phyloP scores from a whole-genome alignment of 2,329 filamentous ascomycete species.

The Phaeoacremonium minimum region DNA sequence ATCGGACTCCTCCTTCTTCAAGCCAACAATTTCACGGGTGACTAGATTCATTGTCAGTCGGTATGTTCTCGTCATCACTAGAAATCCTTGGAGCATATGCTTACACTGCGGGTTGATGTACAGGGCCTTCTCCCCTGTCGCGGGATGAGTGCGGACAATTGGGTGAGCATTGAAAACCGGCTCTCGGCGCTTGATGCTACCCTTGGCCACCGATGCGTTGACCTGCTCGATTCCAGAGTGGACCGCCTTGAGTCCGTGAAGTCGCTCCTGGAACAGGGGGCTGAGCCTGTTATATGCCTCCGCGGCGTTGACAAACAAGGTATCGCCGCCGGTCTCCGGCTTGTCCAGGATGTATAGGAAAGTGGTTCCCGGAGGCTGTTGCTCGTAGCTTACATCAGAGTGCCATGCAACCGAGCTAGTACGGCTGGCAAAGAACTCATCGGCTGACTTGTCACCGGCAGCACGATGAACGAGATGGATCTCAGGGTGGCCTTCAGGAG shows the following conservation, averaged over 20 bases:
- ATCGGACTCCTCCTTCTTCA: slow-evolving; percentile 85
- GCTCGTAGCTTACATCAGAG: slow-evolving; percentile 82
- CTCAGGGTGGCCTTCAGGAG: slow-evolving; percentile 64
- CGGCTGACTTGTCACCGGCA: slow-evolving; percentile 57
- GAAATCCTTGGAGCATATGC: slow-evolving; percentile 17
- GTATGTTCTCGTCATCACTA: neutral
- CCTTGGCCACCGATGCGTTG: slow-evolving; percentile 59
- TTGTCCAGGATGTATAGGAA: slow-evolving; percentile 86
- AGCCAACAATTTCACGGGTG: slow-evolving; percentile 74
- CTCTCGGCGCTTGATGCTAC: slow-evolving; percentile 69
- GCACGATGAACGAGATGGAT: slow-evolving; percentile 69
- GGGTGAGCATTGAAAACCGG: slow-evolving; percentile 73
- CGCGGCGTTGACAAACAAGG: slow-evolving; percentile 73
- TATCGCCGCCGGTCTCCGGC: slow-evolving; percentile 77
- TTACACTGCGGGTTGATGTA: slow-evolving; percentile 81
- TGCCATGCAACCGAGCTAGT: slow-evolving; percentile 87
- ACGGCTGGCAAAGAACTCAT: slow-evolving; percentile 58
- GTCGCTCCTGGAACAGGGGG: slow-evolving; percentile 70
- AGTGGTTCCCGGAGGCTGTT: slow-evolving; percentile 83
- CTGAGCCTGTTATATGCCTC: slow-evolving; percentile 80
- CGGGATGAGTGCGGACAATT: slow-evolving; percentile 75
- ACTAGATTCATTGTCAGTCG: slow-evolving; percentile 40
- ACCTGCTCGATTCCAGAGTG: slow-evolving; percentile 84
- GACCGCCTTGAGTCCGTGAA: slow-evolving; percentile 76
- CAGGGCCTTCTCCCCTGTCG: slow-evolving; percentile 78